These are phyloP conservation scores for Chaetomium tenue DNA, from an alignment of 495 filamentous ascomycete species.

Conservation along the genomic window DNA sequence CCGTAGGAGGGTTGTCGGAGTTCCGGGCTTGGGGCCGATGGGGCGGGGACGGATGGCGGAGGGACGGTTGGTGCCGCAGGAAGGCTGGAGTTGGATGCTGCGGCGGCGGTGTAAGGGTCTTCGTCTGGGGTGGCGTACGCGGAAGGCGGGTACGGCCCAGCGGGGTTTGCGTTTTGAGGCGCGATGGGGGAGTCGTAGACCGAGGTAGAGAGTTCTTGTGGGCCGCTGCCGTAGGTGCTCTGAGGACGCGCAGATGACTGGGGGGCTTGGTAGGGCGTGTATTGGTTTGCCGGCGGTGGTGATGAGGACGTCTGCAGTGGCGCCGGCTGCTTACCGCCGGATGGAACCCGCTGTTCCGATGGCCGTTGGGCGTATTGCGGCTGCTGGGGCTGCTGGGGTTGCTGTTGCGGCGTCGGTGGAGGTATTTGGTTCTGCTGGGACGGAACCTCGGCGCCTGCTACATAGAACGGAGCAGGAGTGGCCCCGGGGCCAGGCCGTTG, in stretches of 20 bases:
- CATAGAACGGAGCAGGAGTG: constrained; percentile 46
- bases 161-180: constrained; percentile 46
- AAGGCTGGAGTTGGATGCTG: constrained; percentile 6
- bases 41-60: constrained; percentile 32
- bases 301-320: constrained; percentile 48
- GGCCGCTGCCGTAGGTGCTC: constrained; percentile 68
- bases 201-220: constrained; percentile 82
- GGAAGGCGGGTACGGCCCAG: constrained; percentile 57
- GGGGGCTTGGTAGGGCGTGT: constrained; percentile 46
- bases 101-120: constrained; percentile 47
- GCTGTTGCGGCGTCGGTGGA: constrained; percentile 37
- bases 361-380: constrained; percentile 42
- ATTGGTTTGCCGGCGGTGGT: constrained; percentile 42
- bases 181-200: constrained; percentile 78
- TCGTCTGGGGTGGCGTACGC: constrained; percentile 54
- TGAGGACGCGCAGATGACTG: constrained; percentile 55
- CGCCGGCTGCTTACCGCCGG: constrained; percentile 45
- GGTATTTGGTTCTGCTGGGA: constrained; percentile 34
- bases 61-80: constrained; percentile 32
- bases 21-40: constrained; percentile 28
- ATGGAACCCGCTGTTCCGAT: constrained; percentile 40
- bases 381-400: constrained; percentile 24
- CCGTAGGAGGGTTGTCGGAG: constrained; percentile 17
- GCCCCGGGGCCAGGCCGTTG: constrained; percentile 40
- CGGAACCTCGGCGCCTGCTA: constrained; percentile 48